phyloP scores from a whole-genome alignment of 169 alveolate species.

The Blepharisma undulans region DNA sequence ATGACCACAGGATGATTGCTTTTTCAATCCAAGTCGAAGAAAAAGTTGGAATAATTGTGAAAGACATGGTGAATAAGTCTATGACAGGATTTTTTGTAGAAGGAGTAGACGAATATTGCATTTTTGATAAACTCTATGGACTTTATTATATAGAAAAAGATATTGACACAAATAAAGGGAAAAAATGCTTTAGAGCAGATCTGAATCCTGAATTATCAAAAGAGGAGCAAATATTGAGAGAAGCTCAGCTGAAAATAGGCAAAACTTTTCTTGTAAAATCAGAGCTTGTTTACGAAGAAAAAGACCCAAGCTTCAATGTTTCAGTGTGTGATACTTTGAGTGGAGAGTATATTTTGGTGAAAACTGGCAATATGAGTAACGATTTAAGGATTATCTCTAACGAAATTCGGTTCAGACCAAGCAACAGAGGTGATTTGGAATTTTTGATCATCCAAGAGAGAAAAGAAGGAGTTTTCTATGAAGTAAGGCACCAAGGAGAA shows the following conservation, averaged over 20 bases:
- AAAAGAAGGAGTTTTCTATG: constrained; percentile 16
- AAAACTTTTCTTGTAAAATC: background rate
- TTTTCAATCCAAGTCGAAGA: background rate
- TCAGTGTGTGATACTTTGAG: background rate
- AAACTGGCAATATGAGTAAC: background rate
- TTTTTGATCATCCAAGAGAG: constrained; percentile 13
- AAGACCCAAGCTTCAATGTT: background rate
- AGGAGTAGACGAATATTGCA: background rate
- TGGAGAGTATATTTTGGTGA: constrained; percentile 4
- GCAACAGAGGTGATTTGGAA: background rate
- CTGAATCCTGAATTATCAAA: background rate
- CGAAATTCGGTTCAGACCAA: constrained; percentile 20
- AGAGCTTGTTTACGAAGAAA: background rate
- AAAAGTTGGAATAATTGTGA: background rate
- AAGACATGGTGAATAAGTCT: constrained; percentile 4
- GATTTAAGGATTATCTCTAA: background rate
- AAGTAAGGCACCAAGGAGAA: constrained; percentile 19
- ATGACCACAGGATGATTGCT: constrained; percentile 25
- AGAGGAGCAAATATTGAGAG: constrained; percentile 2
- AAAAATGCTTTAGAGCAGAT: background rate
- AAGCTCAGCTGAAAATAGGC: background rate
- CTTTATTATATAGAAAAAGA: constrained; percentile 28
- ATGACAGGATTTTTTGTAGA: constrained; percentile 17
- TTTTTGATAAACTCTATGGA: constrained; percentile 24
- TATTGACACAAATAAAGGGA: background rate